Conservation (phyloP, 441 rosid species). For the Euphorbia celastroides region DNA sequence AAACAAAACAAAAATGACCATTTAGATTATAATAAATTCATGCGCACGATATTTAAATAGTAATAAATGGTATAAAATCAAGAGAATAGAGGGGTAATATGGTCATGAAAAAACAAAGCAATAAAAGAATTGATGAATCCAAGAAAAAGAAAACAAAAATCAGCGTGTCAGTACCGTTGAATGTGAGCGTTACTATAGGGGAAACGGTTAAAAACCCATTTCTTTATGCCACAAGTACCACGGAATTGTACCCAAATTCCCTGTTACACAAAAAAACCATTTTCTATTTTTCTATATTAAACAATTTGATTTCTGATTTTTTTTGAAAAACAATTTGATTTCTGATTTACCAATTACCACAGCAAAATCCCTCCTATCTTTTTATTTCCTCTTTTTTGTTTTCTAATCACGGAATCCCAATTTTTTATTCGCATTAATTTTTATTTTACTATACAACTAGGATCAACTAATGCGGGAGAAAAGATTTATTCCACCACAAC, state of each 20-base stretch:
- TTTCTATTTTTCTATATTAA: not conserved
- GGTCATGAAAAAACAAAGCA: not conserved
- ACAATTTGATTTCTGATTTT: no score
- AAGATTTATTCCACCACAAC: not conserved
- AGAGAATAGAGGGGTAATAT: not conserved
- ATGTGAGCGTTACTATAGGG: not conserved
- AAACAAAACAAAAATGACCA: no score
- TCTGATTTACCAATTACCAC: not conserved
- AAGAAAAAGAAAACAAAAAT: not conserved
- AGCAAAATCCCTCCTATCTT: no score
- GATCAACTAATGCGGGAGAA: not conserved
- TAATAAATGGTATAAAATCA: not conserved
- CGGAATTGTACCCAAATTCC: conserved; percentile 27
- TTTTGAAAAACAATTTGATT: no score
- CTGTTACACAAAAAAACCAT: not conserved
- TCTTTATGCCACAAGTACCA: not conserved
- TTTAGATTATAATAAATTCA: no score
- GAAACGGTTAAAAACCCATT: not conserved
- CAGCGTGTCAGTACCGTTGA: not conserved
- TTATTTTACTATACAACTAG: no score
- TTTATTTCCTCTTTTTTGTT: no score
- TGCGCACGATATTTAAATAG: no score
- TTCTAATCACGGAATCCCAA: no score
- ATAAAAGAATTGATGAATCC: not conserved
- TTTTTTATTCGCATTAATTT: no score